Base-by-base conservation (phyloP, 108 stramenopile genomes). In the Fragilaria radians region DNA sequence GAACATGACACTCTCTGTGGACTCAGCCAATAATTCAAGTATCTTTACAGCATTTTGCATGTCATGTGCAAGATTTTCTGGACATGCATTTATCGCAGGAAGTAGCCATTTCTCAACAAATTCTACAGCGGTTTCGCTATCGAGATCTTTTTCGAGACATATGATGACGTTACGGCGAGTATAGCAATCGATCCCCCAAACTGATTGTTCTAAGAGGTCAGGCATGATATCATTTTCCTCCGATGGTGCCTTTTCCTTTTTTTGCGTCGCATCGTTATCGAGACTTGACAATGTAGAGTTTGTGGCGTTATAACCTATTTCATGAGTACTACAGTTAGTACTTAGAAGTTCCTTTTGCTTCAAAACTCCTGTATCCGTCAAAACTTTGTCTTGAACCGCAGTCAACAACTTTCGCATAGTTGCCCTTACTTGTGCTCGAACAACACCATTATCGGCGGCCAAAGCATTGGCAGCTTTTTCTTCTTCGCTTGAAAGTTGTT, bases 181-280 rank as follows among this genome's bases (percentile, higher is more conserved):
- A 46, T 85, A 93, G 60, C 88, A 89, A 58, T 93, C 92, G 25
- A 93, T 85, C 4, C 92, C 91, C 92, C 92, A 93, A 11, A 93
- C 92, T 54, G 82, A 74, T 53, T 93, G 88, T 62, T 89, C 92
- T 0, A 85, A 77, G 32, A 93, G 69, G 51, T 93, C 85, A 17
- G 87, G 75, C 19, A 21, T 14, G n/a, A n/a, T n/a, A n/a, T n/a
- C n/a, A n/a, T n/a, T n/a, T n/a, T n/a, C n/a, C 46, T 7, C 21
- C n/a, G 30, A 4, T 36, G 57, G 23, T 9, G 23, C 57, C 3
- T 36, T 36, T 58, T 36, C 21, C 34, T 4, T 4, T 17, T 9
- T 9, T 4, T 22, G 49, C 17, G 5, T 4, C 9, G 5, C 25
- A 11, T 5, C 49, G 25, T 50, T 5, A 17, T 9, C 17, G 49